These are phyloP conservation scores for Babesia caballi DNA, from an alignment of 169 alveolate species.

Conservation along the genomic window DNA sequence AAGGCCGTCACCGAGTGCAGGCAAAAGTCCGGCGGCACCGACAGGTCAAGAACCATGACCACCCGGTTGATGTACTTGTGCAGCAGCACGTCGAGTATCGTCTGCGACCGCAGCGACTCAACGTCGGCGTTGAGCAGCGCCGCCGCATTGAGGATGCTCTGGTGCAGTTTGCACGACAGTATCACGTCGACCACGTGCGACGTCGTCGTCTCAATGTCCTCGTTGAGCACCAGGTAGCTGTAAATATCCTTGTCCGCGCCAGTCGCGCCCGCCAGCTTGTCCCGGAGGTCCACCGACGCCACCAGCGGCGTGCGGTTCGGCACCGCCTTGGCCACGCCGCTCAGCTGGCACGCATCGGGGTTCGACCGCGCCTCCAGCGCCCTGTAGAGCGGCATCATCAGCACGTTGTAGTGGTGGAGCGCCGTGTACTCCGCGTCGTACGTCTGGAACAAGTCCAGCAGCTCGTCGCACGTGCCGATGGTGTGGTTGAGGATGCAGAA, in stretches of 20 bases:
- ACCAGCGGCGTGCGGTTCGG: background rate
- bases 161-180: conserved; percentile 37
- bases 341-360: background rate
- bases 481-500: conserved; percentile 57
- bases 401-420: conserved; percentile 48
- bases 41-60: conserved; percentile 14
- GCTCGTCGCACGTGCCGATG: conserved; percentile 51
- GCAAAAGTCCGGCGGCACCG: conserved; percentile 47
- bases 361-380: conserved; percentile 22
- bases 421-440: conserved; percentile 38
- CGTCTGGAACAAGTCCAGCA: conserved; percentile 48
- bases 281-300: conserved; percentile 9
- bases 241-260: conserved; percentile 39
- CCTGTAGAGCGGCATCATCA: conserved; percentile 50
- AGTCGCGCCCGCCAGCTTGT: background rate
- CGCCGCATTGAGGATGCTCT: conserved; percentile 27
- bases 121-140: conserved; percentile 29
- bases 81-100: conserved; percentile 39
- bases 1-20: conserved; percentile 4
- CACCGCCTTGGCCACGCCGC: background rate
- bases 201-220: conserved; percentile 56
- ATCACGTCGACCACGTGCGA: conserved; percentile 44
- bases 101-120: conserved; percentile 38
- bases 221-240: conserved; percentile 37
- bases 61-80: conserved; percentile 51